Conservation (phyloP, 2,329 filamentous ascomycete genomes). For the Pestalotiopsis sp. region DNA sequence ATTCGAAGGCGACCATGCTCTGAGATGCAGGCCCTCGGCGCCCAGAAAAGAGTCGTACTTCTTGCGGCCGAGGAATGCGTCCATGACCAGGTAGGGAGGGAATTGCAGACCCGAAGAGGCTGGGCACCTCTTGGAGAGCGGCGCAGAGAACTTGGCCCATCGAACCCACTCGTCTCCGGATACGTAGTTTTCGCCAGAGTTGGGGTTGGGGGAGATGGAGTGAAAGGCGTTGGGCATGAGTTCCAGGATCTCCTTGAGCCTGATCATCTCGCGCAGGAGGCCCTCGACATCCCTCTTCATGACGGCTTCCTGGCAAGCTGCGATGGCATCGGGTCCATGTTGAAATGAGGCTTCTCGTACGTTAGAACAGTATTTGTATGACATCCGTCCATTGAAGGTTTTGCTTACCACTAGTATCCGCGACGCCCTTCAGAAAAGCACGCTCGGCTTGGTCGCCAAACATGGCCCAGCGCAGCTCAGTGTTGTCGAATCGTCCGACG, state of each 20-base stretch:
- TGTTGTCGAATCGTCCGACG: constrained; percentile 54
- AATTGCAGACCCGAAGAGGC: constrained; percentile 56
- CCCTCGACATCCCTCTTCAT: constrained; percentile 55
- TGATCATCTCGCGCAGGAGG: constrained; percentile 51
- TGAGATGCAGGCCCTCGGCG: constrained; percentile 52
- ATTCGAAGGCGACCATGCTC: constrained; percentile 58
- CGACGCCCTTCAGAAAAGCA: constrained; percentile 53
- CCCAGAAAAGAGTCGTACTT: constrained; percentile 56
- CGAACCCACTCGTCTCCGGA: constrained; percentile 51
- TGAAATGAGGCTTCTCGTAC: constrained; percentile 47
- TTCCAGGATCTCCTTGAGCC: constrained; percentile 55
- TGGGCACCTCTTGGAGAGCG: constrained; percentile 51
- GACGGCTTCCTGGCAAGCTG: constrained; percentile 55
- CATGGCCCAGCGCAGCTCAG: constrained; percentile 55
- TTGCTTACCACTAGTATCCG: constrained; percentile 44
- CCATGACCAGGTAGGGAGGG: constrained; percentile 56
- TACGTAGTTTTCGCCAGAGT: constrained; percentile 53
- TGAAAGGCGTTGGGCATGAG: constrained; percentile 58
- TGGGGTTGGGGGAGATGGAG: constrained; percentile 55
- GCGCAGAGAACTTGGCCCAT: constrained; percentile 54
- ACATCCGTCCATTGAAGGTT: not conserved
- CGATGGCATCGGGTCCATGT: constrained; percentile 53
- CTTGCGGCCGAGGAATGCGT: constrained; percentile 55
- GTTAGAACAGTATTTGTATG: not conserved
- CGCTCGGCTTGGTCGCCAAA: constrained; percentile 55